Conservation (phyloP, 345 rosid genomes). For the Bruguiera sexangula region DNA sequence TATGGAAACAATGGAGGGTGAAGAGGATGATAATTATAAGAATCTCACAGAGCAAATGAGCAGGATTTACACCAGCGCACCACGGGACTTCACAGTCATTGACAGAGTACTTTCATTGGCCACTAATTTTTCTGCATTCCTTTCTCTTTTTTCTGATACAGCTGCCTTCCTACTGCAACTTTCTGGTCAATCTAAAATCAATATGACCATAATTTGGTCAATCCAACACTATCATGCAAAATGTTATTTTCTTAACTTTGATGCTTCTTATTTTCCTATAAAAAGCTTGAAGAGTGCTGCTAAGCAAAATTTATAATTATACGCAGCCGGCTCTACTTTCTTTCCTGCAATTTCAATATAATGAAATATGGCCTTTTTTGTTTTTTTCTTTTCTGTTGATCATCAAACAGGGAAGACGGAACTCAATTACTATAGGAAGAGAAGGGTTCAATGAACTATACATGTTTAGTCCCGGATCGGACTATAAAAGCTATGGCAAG, state of each 20-base stretch:
- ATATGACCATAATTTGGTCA: neutral
- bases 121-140: neutral
- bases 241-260: neutral
- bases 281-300: neutral
- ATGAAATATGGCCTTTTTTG: neutral
- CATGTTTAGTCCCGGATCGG: slow-evolving; percentile 79
- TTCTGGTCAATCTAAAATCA: neutral
- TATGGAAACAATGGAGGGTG: slow-evolving; percentile 45
- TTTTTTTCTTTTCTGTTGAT: too few species aligned
- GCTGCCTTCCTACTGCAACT: neutral
- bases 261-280: neutral
- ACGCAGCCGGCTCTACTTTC: neutral
- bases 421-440: slow-evolving; percentile 66
- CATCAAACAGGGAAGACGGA: slow-evolving; percentile 67
- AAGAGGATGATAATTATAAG: slow-evolving; percentile 68
- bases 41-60: slow-evolving; percentile 62
- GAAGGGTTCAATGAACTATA: slow-evolving; percentile 73
- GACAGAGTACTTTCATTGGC: slow-evolving; percentile 54
- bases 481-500: slow-evolving; percentile 56
- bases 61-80: slow-evolving; percentile 74
- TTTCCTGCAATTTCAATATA: neutral
- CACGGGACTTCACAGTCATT: slow-evolving; percentile 56
- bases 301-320: neutral
- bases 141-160: neutral
- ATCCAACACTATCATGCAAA: neutral